Evolutionary conservation across 176 grass and related monocot genomes (phyloP).

Genomic region (Alopecurus myosuroides): DNA sequence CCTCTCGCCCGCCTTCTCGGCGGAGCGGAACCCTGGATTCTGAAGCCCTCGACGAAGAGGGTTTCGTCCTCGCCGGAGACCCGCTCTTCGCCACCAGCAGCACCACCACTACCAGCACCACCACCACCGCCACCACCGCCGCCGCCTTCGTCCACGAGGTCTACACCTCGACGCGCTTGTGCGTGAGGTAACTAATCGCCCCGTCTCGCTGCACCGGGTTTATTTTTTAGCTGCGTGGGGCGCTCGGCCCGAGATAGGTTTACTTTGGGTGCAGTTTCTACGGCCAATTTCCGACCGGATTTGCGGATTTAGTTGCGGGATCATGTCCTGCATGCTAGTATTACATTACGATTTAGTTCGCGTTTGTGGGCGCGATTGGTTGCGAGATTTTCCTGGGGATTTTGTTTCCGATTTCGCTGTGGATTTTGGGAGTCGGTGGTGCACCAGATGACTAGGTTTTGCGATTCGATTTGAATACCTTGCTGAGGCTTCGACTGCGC

Average conservation of each 20-base stretch:
- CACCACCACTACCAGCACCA: background rate
- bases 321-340: background rate
- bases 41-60: background rate
- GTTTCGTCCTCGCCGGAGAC: conserved; percentile 1
- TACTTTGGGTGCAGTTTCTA: background rate
- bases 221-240: too few relatives aligned
- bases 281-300: background rate
- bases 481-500: background rate
- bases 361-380: background rate
- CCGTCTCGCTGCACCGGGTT: background rate
- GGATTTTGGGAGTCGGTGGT: background rate
- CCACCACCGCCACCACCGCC: background rate
- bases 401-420: background rate
- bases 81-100: background rate
- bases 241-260: background rate
- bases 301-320: background rate
- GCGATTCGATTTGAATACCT: background rate
- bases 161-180: background rate
- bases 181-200: conserved; percentile 6
- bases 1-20: background rate
- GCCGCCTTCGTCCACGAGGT: background rate
- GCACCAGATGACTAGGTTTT: background rate
- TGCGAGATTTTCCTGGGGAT: background rate
- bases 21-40: conserved; percentile 1
- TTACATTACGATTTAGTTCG: background rate